A percentile compares a stretch with the other conserved stretches of the same genome.
These are phyloP conservation scores for Solanum boliviense DNA, from an alignment of 257 asterid genomes.

Conservation along the genomic window DNA sequence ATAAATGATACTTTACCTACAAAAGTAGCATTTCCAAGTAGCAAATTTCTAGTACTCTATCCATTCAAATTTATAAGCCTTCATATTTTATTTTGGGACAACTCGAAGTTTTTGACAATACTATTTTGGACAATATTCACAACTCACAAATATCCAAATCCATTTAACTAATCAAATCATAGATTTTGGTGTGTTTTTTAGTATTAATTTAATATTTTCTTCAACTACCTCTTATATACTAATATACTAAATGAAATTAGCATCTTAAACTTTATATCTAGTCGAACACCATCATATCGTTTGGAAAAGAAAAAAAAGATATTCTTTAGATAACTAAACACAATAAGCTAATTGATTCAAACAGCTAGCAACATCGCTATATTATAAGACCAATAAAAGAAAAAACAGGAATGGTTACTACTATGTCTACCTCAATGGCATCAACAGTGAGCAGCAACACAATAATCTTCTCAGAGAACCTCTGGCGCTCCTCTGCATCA, in stretches of 20 bases:
- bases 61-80: not conserved
- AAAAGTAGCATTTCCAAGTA: not conserved
- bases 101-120: not conserved
- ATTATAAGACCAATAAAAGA: not conserved
- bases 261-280: not conserved
- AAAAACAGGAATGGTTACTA: not conserved
- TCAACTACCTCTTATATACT: not conserved
- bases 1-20: not conserved
- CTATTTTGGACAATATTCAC: not conserved
- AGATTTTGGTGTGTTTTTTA: not conserved
- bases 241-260: not conserved
- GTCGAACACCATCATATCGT: too few species aligned
- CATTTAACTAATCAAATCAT: not conserved
- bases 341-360: not conserved
- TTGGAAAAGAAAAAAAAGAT: not conserved
- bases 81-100: not conserved
- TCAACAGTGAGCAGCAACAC: slow-evolving; percentile 90
- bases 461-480: slow-evolving; percentile 80
- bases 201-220: not conserved
- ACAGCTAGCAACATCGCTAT: not conserved
- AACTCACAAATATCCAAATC: not conserved
- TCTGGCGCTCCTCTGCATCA: slow-evolving; percentile 86
- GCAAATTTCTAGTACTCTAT: not conserved
- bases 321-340: not conserved
- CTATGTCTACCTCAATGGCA: slow-evolving; percentile 67